Conservation (phyloP, 306 rosid genomes). For the Astragalus membranaceus region DNA sequence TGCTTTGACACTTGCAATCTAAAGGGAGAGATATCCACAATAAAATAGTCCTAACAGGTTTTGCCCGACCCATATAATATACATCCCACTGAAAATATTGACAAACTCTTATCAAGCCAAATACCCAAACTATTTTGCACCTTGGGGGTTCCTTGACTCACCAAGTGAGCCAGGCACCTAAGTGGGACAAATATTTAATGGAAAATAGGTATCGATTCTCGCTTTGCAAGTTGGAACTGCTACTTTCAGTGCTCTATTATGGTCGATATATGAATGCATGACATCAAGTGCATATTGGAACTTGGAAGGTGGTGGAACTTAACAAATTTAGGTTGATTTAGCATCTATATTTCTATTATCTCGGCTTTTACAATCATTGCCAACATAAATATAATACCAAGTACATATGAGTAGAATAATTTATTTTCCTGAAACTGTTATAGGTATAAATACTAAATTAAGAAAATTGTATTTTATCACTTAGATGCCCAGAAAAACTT, state of each 20-base stretch:
- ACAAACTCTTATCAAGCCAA: too few species aligned
- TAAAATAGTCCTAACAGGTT: too few species aligned
- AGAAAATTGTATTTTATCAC: not conserved
- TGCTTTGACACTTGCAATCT: too few species aligned
- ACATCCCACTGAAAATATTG: too few species aligned
- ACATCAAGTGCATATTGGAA: not conserved
- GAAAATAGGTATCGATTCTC: not conserved
- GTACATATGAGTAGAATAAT: not conserved
- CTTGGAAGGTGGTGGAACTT: not conserved
- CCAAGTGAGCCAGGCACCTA: too few species aligned
- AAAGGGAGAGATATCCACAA: too few species aligned
- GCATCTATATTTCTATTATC: not conserved
- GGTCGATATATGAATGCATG: not conserved
- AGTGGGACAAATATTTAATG: not conserved
- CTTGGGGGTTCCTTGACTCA: too few species aligned
- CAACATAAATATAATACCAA: not conserved
- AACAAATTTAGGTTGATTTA: not conserved
- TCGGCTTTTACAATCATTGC: not conserved
- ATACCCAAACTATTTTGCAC: too few species aligned
- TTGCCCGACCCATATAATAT: too few species aligned
- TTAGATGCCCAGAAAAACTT: not conserved
- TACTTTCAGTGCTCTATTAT: constrained; percentile 4
- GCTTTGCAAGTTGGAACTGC: constrained; percentile 5
- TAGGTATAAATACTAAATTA: not conserved
- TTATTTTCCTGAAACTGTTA: not conserved